Base-by-base conservation (phyloP, 495 filamentous ascomycete genomes). In the Platismatia glauca region DNA sequence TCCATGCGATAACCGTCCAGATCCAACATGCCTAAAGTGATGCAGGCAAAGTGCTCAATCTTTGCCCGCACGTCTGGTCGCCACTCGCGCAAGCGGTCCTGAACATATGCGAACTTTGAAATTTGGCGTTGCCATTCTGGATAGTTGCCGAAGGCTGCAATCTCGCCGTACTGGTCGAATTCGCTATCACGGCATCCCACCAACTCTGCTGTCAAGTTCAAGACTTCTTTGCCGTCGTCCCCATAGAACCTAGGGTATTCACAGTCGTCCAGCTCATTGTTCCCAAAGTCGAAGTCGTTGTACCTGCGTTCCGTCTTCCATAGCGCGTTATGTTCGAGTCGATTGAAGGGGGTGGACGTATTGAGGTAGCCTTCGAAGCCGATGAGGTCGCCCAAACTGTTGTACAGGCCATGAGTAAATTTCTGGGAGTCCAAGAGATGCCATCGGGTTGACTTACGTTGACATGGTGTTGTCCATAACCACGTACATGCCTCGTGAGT, bases 51-150 rank as follows among this genome's bases (percentile, higher is more conserved):
- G 34, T 76, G 80, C 50, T 81, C 77, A 35, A 90, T 70, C 52
- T 82, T 81, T 41, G 81, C 75, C 31, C 76, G 71, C 4, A 89
- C 87, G 39, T 76, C 76, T 5, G 84, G 83, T 15, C 80, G 67
- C 87, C 87, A 90, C 65, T 89, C 87, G 35, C 87, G 83, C 13
- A 90, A 76, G 62, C 87, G 85, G 68, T 90, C 87, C 71, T 90
- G 87, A 6, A 89, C 87, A 41, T 81, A 87, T 37, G 86, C 84
- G 69, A 89, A 89, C 66, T 89, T 89, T 18, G 86, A 80, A 50
- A 90, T 75, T 71, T 89, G 81, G 67, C 80, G 78, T 67, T 87
- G 74, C 81, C 83, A 89, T 66, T 88, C 85, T 3, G 84, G 84
- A 58, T 77, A 87, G 33, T 84, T 82, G 61, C 86, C 86, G 64